Base-by-base conservation (phyloP, 1,284 basidiomycete genomes). In the Marasmius oreades region DNA sequence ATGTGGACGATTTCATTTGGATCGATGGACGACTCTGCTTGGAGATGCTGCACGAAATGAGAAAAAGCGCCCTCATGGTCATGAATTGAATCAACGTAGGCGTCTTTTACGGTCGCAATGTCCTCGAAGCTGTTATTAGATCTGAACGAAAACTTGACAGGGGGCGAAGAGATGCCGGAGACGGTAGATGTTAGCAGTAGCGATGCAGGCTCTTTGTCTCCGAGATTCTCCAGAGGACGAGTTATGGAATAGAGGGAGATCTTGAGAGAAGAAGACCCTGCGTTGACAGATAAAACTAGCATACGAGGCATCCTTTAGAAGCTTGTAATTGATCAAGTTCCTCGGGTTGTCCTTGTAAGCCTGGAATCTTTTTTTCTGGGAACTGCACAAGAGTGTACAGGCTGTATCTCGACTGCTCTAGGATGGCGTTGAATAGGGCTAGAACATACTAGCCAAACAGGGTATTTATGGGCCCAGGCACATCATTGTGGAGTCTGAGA, bases 221-320 rank as follows among this genome's bases (percentile, higher is more conserved):
- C 56, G 0, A n/a, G n/a, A n/a, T n/a, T n/a, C n/a, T n/a, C n/a
- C n/a, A n/a, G n/a, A n/a, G n/a, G n/a, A n/a, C 66, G 64, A 24
- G 64, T 55, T 18, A 60, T 50, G 10, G 59, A 52, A 16, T 51
- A 91, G 45, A 90, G 77, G 22, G 86, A 84, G 55, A 89, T 83
- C 73, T 91, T 92, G 72, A 92, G 82, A 7, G 86, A 89, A 3
- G 86, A 89, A 0, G 86, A 89, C 36, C 90, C 90, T 5, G 88
- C 80, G 62, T 90, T 90, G 55, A 83, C 74, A 7, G 86, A 74
- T 23, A 88, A 80, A 53, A 87, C 77, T 33, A 73, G 65, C n/a
- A 33, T 50, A 12, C 4, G 10, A 20, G 23, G 28, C 5, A n/a
- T 20, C 47, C 12, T 50, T 11, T n/a, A n/a, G 14, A 33, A 31